These are phyloP conservation scores for Ophiorrhiza pumila DNA, from an alignment of 257 asterid genomes.

Conservation along the genomic window DNA sequence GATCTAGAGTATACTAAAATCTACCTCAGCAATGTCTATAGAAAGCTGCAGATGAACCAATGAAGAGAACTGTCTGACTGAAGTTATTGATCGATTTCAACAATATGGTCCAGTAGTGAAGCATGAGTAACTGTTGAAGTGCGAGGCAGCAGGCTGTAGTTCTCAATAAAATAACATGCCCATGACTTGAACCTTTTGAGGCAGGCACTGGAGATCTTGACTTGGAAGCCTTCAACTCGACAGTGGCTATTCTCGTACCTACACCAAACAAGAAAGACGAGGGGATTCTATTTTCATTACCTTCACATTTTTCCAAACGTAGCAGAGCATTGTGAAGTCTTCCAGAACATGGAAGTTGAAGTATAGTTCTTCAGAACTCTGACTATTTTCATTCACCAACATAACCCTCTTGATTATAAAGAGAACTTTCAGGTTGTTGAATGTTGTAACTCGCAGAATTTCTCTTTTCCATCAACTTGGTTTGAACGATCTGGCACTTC, in stretches of 20 bases:
- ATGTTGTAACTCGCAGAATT: background rate
- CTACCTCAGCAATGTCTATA: background rate
- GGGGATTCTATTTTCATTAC: background rate
- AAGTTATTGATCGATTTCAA: background rate
- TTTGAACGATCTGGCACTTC: fast-evolving
- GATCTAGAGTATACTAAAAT: no score
- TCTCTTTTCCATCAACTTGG: background rate
- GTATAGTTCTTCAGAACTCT: background rate
- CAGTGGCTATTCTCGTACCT: background rate
- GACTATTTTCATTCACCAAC: background rate
- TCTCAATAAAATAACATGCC: background rate
- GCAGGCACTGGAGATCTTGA: background rate
- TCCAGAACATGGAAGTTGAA: background rate
- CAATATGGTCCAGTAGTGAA: background rate
- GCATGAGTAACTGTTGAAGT: background rate
- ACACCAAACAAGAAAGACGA: background rate
- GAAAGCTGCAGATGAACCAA: background rate
- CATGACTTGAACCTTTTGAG: background rate
- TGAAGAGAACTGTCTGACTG: background rate
- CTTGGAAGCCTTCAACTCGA: background rate
- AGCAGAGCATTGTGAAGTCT: background rate
- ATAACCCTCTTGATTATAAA: background rate
- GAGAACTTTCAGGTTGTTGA: background rate
- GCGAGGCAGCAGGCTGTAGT: background rate
- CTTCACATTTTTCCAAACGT: background rate